Percentiles rank a stretch among this genome's conserved stretches.
Conservation (phyloP, 257 asterid genomes). For the Jacaranda copaia region DNA sequence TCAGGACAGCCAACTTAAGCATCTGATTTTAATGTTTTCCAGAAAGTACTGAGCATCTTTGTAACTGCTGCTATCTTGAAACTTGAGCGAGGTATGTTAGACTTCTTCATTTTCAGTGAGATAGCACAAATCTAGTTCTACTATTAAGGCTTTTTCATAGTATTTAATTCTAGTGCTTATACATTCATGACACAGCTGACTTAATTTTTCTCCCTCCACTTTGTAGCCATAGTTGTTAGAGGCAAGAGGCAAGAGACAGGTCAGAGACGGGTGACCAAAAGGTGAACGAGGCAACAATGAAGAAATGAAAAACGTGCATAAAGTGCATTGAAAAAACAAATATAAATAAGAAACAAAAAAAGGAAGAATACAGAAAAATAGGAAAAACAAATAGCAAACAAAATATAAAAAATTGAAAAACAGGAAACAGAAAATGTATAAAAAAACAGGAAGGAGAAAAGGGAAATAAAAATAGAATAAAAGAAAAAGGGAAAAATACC, state of each 20-base stretch:
- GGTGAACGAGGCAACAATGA: slow-evolving; percentile 32
- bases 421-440: too few relatives aligned
- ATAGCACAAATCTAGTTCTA: background rate
- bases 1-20: slow-evolving; percentile 59
- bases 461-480: too few relatives aligned
- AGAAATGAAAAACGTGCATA: too few relatives aligned
- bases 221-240: background rate
- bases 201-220: background rate
- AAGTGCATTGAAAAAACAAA: too few relatives aligned
- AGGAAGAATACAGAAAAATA: too few relatives aligned
- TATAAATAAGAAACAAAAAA: too few relatives aligned
- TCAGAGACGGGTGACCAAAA: slow-evolving; percentile 24
- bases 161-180: slow-evolving; percentile 4
- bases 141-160: slow-evolving; percentile 4
- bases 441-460: too few relatives aligned
- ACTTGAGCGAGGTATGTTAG: slow-evolving; percentile 70
- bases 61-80: slow-evolving; percentile 81
- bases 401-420: too few relatives aligned
- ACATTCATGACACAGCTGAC: background rate
- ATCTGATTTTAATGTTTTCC: slow-evolving; percentile 56
- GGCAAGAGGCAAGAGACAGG: too few relatives aligned
- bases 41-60: slow-evolving; percentile 74
- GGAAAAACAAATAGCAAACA: too few relatives aligned
- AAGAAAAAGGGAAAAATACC: too few relatives aligned
- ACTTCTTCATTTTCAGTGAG: slow-evolving; percentile 26